Evolutionary conservation across 179 eudicot genomes (phyloP).

Genomic region (Beta corolliflora): DNA sequence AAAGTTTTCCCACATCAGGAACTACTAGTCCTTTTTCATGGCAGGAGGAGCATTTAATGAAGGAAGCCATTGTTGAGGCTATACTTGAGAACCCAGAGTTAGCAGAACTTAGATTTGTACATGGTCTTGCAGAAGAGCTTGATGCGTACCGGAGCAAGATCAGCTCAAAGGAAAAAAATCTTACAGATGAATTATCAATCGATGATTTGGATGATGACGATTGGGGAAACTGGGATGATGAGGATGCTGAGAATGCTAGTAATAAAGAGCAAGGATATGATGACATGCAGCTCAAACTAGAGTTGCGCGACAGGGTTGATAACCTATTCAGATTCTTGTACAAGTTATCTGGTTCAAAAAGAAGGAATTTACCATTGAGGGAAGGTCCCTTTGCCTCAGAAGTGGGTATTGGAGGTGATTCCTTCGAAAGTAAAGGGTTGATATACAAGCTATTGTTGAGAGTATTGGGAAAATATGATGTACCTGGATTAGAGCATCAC

Average conservation of each 20-base stretch:
- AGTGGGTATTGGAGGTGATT: conserved; percentile 50
- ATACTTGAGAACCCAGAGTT: conserved; percentile 75
- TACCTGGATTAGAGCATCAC: conserved; percentile 94
- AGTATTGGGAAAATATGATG: conserved; percentile 63
- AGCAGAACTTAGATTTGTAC: conserved; percentile 68
- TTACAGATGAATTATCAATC: conserved; percentile 36
- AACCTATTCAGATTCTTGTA: conserved; percentile 84
- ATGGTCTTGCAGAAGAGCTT: conserved; percentile 62
- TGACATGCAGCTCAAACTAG: conserved; percentile 88
- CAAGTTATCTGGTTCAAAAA: conserved; percentile 68
- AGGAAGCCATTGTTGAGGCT: conserved; percentile 94
- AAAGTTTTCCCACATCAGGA: conserved; percentile 88
- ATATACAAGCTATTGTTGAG: conserved; percentile 63
- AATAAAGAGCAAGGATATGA: conserved; percentile 66
- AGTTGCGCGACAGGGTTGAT: conserved; percentile 87
- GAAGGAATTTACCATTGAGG: conserved; percentile 45
- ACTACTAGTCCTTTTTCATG: conserved; percentile 90
- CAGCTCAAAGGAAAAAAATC: conserved; percentile 45
- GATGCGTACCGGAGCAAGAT: conserved; percentile 52
- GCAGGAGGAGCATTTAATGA: conserved; percentile 94
- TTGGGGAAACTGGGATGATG: conserved; percentile 97
- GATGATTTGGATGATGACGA: conserved; percentile 83
- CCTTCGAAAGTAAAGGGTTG: conserved; percentile 67
- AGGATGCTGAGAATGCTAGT: conserved; percentile 53
- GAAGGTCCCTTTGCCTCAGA: conserved; percentile 52